A percentile compares a stretch with the other conserved stretches of the same genome.
Evolutionary conservation across 805 yeast genomes (phyloP).

Genomic region (Maudiozyma bulderi): DNA sequence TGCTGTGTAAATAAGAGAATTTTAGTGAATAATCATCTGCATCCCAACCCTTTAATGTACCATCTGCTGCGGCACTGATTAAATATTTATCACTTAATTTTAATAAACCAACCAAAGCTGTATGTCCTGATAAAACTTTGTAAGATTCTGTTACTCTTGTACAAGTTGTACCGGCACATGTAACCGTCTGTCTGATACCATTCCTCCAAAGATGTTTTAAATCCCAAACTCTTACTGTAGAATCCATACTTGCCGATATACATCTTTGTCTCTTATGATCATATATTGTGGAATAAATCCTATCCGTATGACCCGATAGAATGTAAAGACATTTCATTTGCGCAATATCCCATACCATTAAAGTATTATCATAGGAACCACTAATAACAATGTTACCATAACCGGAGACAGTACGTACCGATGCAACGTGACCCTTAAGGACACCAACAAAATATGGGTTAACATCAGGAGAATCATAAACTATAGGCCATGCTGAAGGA

Average conservation of each 20-base stretch:
- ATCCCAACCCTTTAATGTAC: constrained; percentile 87
- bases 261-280: constrained; percentile 71
- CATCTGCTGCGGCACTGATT: constrained; percentile 94
- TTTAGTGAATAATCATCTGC: constrained; percentile 62
- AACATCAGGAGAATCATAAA: constrained; percentile 28
- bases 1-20: constrained; percentile 58
- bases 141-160: constrained; percentile 30
- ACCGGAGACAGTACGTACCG: constrained; percentile 84
- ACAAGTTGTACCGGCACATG: constrained; percentile 18
- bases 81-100: constrained; percentile 66
- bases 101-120: constrained; percentile 79
- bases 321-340: constrained; percentile 65
- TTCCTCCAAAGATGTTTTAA: constrained; percentile 58
- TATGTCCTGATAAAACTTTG: constrained; percentile 74
- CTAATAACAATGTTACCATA: constrained; percentile 74
- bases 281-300: constrained; percentile 80
- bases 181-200: constrained; percentile 20
- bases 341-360: constrained; percentile 85
- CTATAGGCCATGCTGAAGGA: constrained; percentile 8
- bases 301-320: constrained; percentile 74
- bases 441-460: constrained; percentile 61
- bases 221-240: constrained; percentile 85
- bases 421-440: constrained; percentile 63
- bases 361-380: constrained; percentile 84
- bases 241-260: constrained; percentile 86